Base-by-base conservation (phyloP, 371 early-diverging fungal genomes). In the Mucor indicus region DNA sequence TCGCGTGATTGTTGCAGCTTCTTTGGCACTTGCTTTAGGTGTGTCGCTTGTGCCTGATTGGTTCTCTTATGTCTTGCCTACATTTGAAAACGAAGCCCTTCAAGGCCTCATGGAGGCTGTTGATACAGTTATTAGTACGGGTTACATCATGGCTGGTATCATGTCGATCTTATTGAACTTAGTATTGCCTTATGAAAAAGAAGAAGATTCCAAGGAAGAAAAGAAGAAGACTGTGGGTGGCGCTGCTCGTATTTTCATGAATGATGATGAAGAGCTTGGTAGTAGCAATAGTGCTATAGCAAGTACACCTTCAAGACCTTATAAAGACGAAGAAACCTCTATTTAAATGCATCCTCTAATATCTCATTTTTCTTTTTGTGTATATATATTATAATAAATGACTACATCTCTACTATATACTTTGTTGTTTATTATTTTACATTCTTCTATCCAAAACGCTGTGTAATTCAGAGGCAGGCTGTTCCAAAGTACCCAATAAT, bases 81-180 rank as follows among this genome's bases (percentile, higher is more conserved):
- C 40, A 7, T 75, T 64, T 22, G 48, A 53, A 21, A 74, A 67
- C 13, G 37, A 57, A n/a, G 72, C 75, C 12, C 44, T 77, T 30
- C 61, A 56, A 42, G 81, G 81, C 15, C 60, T 82, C 36, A 62
- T 64, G 51, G 78, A 72, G 36, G 69, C 83, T 0, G 63, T 76
- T 17, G 55, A 67, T 17, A 76, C 79, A 29, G 65, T 80, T 7
- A 66, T 79, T 15, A 69, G 70, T 38, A 80, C 79, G 22, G 75
- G 77, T 1, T 82, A 77, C 36, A 68, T 74, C 8, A 67, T 80
- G 48, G 76, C 69, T 7, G 79, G 77, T 3, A 67, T 79, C n/a
- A 53, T 77, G 24, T 66, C 73, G 24, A 76, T 79, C 16, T 13
- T 79, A 2, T 60, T 82, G 44, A 82, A 80, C 25, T 57, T 66